Base-by-base conservation (phyloP, 2,329 filamentous ascomycete species). In the Epichloe elymi region DNA sequence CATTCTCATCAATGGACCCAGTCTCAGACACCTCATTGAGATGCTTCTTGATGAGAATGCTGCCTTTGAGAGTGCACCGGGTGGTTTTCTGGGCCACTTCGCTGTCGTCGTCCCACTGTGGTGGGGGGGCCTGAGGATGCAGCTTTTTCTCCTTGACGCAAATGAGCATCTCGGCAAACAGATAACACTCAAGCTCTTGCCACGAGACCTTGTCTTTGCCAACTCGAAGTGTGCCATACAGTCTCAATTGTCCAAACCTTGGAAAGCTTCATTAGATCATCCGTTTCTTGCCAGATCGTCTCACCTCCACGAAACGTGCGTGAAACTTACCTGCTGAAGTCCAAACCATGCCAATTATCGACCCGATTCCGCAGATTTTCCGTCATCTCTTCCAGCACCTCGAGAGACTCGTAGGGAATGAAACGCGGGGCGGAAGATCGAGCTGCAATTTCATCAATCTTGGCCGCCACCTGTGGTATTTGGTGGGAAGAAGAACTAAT, bases 161-260 rank as follows among this genome's bases (percentile, higher is more conserved):
- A 57, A 98, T 98, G 60, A 98, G 85, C 93, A 98, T 98, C 70
- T 98, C 93, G 4, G 86, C 88, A 63, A 98, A 98, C 33, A 98
- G 77, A 65, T 88, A 98, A 67, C 93, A 98, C 66, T 98, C 90
- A 51, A 98, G 71, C 65, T 97, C 93, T 71, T 98, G 93, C 93
- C 93, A 98, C 6, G 90, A 90, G 57, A 91, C 78, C 58, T 89
- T 89, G 67, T 98, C 93, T 69, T 98, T 98, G 59, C 93, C 93
- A 20, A 98, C 93, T 49, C 88, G 83, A 52, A 98, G 80, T 2
- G 85, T 90, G 30, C 89, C 91, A 61, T 95, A 90, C 35, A 97
- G 73, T 35, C 90, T 82, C 57, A 98, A 75, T 63, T 93, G 95
- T 55, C 93, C 93, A 64, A 98, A 98, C 57, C 86, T 86, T 58